Evolutionary conservation across 2,329 filamentous ascomycete species (phyloP), one percentile per base, ranked within the genome.

Genomic region (Xylaria sp.): DNA sequence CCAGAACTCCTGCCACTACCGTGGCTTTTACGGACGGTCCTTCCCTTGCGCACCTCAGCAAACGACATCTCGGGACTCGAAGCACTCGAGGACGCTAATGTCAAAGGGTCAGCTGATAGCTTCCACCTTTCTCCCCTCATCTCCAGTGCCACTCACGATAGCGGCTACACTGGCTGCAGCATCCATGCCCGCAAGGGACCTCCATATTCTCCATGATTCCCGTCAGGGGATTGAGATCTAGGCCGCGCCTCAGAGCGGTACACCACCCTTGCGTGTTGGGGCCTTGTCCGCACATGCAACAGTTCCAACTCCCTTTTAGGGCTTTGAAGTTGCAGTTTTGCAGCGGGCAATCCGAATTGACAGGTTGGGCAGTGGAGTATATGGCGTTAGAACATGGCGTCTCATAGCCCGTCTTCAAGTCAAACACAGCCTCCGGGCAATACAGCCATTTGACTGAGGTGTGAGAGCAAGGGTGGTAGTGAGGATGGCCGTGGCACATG

Each of bases 401-500:
- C 67, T 80, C 77, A 60, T 79, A 77, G 16, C 80, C 79, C 0
- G 80, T 82, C 42, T 74, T 69, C 37, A 80, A 69, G 68, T 83
- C 79, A 59, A 83, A 78, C 60, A 74, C 66, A 54, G 75, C 77
- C 54, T 75, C 73, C 18, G 80, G 78, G 65, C 81, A 83, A 70
- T 83, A 82, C 66, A 80, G 75, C 79, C 80, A 83, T 62, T 77
- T 78, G 63, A 83, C 75, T 52, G 80, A 83, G n/a, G 78, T 79
- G 69, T 83, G 81, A 23, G 76, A 75, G 68, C 81, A 83, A 11
- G 78, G 73, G 64, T 83, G 81, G 63, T 74, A 73, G 54, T 79
- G 77, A 58, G 81, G 81, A 63, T 82, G 80, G 55, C 79, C 80
- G 74, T 80, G 76, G 65, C 81, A 83, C 81, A 83, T 83, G 23